Evolutionary conservation across 352 stramenopile species (phyloP).

Genomic region (Phytophthora pini): DNA sequence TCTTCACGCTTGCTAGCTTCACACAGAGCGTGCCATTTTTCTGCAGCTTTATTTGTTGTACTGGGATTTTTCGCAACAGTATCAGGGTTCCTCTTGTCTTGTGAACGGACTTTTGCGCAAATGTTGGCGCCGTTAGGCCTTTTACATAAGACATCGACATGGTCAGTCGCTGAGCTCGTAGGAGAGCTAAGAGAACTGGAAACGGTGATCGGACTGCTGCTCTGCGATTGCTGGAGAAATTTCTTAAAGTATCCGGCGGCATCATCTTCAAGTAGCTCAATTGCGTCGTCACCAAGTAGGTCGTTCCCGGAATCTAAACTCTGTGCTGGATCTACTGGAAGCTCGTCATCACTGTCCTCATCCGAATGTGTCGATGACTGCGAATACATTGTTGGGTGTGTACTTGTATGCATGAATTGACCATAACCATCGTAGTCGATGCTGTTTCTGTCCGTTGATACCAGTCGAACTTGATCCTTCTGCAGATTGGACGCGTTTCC

Average conservation of each 20-base stretch:
- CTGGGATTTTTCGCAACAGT: background rate
- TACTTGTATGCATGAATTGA: slow-evolving; percentile 9
- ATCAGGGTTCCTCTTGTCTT: slow-evolving; percentile 1
- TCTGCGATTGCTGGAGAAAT: slow-evolving; percentile 15
- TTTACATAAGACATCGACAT: slow-evolving; percentile 7
- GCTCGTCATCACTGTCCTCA: slow-evolving; percentile 22
- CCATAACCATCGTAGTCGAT: slow-evolving; percentile 16
- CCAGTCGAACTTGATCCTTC: background rate
- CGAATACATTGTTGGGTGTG: slow-evolving; percentile 1
- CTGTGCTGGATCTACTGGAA: slow-evolving; percentile 20
- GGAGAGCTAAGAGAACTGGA: background rate
- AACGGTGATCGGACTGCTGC: background rate
- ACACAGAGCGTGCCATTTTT: slow-evolving; percentile 13
- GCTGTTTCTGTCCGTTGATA: slow-evolving; percentile 6
- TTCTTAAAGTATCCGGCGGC: slow-evolving; percentile 21
- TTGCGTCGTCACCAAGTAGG: slow-evolving; percentile 3
- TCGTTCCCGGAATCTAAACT: slow-evolving; percentile 10
- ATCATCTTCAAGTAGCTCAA: slow-evolving; percentile 16
- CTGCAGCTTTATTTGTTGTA: background rate
- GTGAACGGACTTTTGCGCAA: slow-evolving; percentile 13
- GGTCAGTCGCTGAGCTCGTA: background rate
- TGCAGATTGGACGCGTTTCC: background rate
- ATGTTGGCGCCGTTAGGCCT: slow-evolving; percentile 1
- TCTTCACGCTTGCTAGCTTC: slow-evolving; percentile 25
- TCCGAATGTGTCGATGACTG: slow-evolving; percentile 18